A percentile compares a stretch with the other conserved stretches of the same genome.
phyloP scores from a whole-genome alignment of 768 basidiomycete species.

The Hemileccinum impolitum region DNA sequence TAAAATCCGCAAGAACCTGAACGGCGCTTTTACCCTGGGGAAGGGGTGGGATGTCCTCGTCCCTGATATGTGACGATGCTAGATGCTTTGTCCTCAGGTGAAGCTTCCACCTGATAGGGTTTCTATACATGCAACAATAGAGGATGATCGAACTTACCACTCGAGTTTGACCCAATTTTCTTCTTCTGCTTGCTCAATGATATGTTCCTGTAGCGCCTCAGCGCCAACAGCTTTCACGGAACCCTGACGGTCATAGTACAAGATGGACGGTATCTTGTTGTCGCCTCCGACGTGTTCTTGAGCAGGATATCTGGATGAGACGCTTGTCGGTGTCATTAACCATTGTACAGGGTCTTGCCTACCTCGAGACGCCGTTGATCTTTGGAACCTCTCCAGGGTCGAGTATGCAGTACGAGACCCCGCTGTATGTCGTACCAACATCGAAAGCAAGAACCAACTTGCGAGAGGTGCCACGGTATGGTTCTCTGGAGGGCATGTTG shows the following conservation, averaged over 20 bases:
- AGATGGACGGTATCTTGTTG: constrained; percentile 44
- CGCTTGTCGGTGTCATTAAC: background rate
- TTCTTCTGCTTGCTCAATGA: background rate
- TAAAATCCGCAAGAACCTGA: constrained; percentile 26
- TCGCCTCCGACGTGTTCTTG: constrained; percentile 46
- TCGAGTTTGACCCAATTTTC: constrained; percentile 27
- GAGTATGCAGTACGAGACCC: constrained; percentile 35
- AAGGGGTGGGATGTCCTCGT: constrained; percentile 22
- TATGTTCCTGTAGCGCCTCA: constrained; percentile 13
- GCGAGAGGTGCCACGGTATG: constrained; percentile 36
- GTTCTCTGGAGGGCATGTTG: constrained; percentile 27
- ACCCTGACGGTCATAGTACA: constrained; percentile 44
- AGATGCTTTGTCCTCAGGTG: constrained; percentile 32
- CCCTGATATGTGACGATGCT: constrained; percentile 20
- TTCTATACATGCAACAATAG: background rate
- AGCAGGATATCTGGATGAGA: constrained; percentile 39
- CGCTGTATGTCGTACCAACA: constrained; percentile 44
- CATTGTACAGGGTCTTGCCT: background rate
- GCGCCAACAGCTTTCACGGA: constrained; percentile 27
- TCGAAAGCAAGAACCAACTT: constrained; percentile 44
- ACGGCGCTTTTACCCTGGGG: constrained; percentile 18
- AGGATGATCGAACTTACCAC: constrained; percentile 24
- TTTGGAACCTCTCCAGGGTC: constrained; percentile 34
- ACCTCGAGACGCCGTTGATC: constrained; percentile 28
- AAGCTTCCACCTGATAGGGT: constrained; percentile 29